Evolutionary conservation across 148 eudicot genomes (phyloP), one percentile per base, ranked within the genome.

Genomic region (Nepenthes mirabilis): DNA sequence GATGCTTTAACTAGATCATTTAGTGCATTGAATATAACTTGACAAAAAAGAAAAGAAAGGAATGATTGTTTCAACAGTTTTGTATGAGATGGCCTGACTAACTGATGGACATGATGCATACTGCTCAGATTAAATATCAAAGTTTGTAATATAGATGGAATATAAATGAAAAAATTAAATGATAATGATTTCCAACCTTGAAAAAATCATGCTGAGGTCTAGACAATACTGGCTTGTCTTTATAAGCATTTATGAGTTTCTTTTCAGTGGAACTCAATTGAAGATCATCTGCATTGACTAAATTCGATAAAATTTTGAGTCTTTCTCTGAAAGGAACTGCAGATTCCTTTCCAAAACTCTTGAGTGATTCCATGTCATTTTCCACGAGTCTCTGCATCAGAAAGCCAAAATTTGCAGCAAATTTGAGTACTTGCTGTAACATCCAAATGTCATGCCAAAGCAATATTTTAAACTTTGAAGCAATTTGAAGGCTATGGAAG

Each of bases 161-260:
- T 49, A 49, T 2, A 5, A 11, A n/a, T 49, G 52, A 12, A 49
- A 2, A 5, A 49, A 49, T n/a, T 5, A 49, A n/a, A 49, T 5
- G 51, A 23, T n/a, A 2, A 32, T 45, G 47, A 43, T 55, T 12
- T 49, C 67, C 36, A 69, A 86, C 97, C 77, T 70, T 73, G 70
- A 80, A 85, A 63, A 91, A 91, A 47, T 73, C 77, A 60, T 91
- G 97, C 47, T 91, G 97, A 33, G 97, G 97, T n/a, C 97, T 83
- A 32, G 95, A 82, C 47, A 91, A 84, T 11, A 91, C 97, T 3
- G 97, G 97, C 68, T 91, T 91, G 43, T 87, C 87, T 62, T 83
- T 87, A 35, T 91, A 91, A 37, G 97, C 91, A 50, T 79, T 80
- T 34, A 91, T 65, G 59, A 91, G 95, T 75, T 83, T 87, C 70